Evolutionary conservation across 179 eudicot genomes (phyloP), one percentile per base, ranked within the genome.

Genomic region (Corrigiola litoralis): DNA sequence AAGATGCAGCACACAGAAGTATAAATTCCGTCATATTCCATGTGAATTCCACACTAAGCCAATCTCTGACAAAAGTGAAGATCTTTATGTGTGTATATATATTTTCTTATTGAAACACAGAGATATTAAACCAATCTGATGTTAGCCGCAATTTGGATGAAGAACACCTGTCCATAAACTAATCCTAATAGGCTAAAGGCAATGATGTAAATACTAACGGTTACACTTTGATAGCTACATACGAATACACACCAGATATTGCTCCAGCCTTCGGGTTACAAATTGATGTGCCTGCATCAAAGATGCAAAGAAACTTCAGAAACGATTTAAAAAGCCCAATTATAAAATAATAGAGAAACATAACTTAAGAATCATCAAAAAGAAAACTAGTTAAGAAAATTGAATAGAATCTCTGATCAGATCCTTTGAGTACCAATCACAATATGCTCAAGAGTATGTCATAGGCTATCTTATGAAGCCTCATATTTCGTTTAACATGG

Each of bases 251-350:
- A 95, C 99, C 87, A 95, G 79, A 78, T 84, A 87, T 69, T 95
- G 99, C 77, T 95, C 99, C 60, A 95, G 83, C 72, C 99, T 85
- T 71, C 97, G 77, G n/a, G 87, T 88, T 34, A 95, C 95, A 80
- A 95, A 95, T 63, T 95, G 99, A 81, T 83, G 87, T 49, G 78
- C 99, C 99, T 95, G 81, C 56, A 44, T 37, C 54, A 51, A 54
- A 36, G 28, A 61, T 16, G 25, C 61, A 53, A n/a, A 44, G 8
- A 52, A 16, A 20, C 3, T 25, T 47, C 33, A 18, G 32, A 20
- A 54, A 37, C 9, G 27, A 32, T 27, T 40, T 7, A 6, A 48
- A 31, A 9, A 17, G 17, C 34, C 32, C 16, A 47, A 18, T 17
- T 9, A 25, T 31, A 63, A 40, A 64, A 36, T 18, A 28, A 69